Percentiles rank a stretch among this genome's conserved stretches.
phyloP scores from a whole-genome alignment of 106 monocot genomes.

The Phalaenopsis aphrodite region DNA sequence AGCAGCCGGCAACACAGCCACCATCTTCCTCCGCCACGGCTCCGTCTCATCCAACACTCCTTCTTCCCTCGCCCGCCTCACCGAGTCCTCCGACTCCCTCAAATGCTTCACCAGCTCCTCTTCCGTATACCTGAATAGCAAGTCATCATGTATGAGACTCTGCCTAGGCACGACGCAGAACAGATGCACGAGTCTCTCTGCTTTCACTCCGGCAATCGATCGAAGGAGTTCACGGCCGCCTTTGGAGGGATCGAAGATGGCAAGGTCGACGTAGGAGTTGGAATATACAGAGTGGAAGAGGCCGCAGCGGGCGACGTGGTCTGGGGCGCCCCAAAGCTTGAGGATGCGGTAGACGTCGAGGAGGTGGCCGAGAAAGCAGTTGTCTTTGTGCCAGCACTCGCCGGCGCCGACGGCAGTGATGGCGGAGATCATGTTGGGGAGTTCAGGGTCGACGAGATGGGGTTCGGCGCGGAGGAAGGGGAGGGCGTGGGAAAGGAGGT shows the following conservation, averaged over 20 bases:
- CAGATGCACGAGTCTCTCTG: conserved; percentile 75
- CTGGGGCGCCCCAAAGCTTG: conserved; percentile 53
- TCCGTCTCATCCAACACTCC: conserved; percentile 13
- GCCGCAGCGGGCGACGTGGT: conserved; percentile 63
- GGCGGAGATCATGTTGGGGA: conserved; percentile 39
- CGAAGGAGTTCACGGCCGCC: conserved; percentile 36
- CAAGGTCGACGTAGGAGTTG: conserved; percentile 90
- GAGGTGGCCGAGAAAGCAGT: conserved; percentile 67
- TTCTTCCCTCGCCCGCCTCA: conserved; percentile 13
- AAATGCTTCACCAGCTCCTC: conserved; percentile 46
- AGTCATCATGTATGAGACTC: conserved; percentile 47
- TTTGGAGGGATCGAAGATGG: conserved; percentile 55
- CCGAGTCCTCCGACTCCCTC: conserved; percentile 15
- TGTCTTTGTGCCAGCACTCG: conserved; percentile 89
- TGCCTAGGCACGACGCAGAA: conserved; percentile 78
- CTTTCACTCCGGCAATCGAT: conserved; percentile 26
- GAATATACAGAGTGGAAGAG: conserved; percentile 91
- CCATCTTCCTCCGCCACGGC: conserved; percentile 46
- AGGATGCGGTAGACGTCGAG: conserved; percentile 61
- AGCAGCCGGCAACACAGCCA: conserved; percentile 28
- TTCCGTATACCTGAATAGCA: conserved; percentile 52
- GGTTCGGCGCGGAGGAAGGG: conserved; percentile 68
- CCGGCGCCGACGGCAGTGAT: conserved; percentile 54
- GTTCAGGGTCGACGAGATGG: conserved; percentile 34
- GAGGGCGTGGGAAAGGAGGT: conserved; percentile 29